A percentile compares a stretch with the other conserved stretches of the same genome.
phyloP scores from a whole-genome alignment of 768 basidiomycete genomes.

The Nidularia sp. region DNA sequence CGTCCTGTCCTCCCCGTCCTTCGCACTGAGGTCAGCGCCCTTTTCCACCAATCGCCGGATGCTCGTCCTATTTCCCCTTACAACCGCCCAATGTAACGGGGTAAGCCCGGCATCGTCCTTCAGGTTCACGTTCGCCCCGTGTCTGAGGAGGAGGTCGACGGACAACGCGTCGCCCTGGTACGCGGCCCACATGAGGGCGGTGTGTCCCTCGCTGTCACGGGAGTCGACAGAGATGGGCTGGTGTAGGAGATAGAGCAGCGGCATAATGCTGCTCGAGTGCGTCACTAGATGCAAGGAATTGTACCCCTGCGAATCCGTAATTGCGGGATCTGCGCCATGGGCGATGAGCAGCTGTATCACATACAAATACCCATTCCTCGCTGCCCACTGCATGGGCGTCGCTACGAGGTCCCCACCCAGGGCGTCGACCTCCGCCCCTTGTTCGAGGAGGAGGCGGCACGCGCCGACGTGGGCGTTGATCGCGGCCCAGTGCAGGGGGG shows the following conservation, averaged over 20 bases:
- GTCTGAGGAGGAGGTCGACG: slow-evolving; percentile 84
- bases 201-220: slow-evolving; percentile 89
- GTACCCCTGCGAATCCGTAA: slow-evolving; percentile 92
- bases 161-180: slow-evolving; percentile 98
- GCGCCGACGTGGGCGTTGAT: slow-evolving; percentile 93
- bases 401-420: slow-evolving; percentile 91
- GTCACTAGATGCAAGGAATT: slow-evolving; percentile 94
- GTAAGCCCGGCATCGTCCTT: slow-evolving; percentile 81
- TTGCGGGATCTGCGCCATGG: slow-evolving; percentile 89
- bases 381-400: slow-evolving; percentile 97
- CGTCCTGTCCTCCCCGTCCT: slow-evolving; percentile 82
- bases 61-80: slow-evolving; percentile 86
- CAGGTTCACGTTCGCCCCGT: slow-evolving; percentile 76
- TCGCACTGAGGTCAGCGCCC: slow-evolving; percentile 76
- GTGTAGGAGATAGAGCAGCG: slow-evolving; percentile 85
- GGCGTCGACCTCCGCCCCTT: slow-evolving; percentile 93
- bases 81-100: slow-evolving; percentile 96
- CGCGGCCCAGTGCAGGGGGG: slow-evolving; percentile 96
- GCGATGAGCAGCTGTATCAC: slow-evolving; percentile 88
- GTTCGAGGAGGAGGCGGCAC: slow-evolving; percentile 83
- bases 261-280: slow-evolving; percentile 93
- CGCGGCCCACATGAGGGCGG: slow-evolving; percentile 96
- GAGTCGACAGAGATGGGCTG: slow-evolving; percentile 93
- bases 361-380: slow-evolving; percentile 94
- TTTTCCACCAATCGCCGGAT: slow-evolving; percentile 84